These are phyloP conservation scores for Desmodesmus armatus DNA, from an alignment of 139 green algal genomes.

Conservation along the genomic window DNA sequence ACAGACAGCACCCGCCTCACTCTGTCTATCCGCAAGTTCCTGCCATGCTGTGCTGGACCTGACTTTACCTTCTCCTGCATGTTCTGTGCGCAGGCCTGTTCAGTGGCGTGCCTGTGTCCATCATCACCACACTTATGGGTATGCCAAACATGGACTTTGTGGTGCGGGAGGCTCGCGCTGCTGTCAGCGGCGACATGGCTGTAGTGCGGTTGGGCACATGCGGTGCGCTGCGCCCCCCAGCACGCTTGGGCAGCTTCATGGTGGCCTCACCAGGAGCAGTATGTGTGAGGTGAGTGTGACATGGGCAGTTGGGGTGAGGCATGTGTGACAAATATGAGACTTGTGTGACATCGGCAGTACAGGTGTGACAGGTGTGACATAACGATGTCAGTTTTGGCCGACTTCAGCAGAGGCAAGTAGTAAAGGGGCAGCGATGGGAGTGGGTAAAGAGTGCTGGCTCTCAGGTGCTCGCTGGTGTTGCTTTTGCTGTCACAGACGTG, in stretches of 20 bases:
- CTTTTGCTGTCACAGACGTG: slow-evolving; percentile 50
- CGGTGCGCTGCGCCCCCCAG: slow-evolving; percentile 72
- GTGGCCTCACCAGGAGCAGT: slow-evolving; percentile 68
- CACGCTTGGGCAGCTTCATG: slow-evolving; percentile 71
- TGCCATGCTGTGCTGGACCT: background rate
- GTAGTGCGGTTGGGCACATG: slow-evolving; percentile 84
- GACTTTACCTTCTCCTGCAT: background rate
- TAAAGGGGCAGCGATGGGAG: too few relatives aligned
- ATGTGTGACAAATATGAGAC: too few relatives aligned
- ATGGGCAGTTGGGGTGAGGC: too few relatives aligned
- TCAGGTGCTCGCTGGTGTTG: too few relatives aligned
- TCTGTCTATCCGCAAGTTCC: background rate
- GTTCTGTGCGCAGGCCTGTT: slow-evolving; percentile 59
- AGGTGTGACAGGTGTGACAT: too few relatives aligned
- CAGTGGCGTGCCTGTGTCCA: slow-evolving; percentile 67
- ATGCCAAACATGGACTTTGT: slow-evolving; percentile 81
- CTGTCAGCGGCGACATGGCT: slow-evolving; percentile 75
- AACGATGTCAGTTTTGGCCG: too few relatives aligned
- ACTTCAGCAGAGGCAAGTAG: too few relatives aligned
- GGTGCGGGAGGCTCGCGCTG: slow-evolving; percentile 64
- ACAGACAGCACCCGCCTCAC: background rate
- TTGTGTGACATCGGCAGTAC: too few relatives aligned
- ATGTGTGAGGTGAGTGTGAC: slow-evolving; percentile 52
- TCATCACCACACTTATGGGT: slow-evolving; percentile 83
- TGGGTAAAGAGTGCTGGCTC: too few relatives aligned